Percentiles rank a stretch among this genome's conserved stretches.
Conservation (phyloP, 257 asterid species). For the Prunella vulgaris region DNA sequence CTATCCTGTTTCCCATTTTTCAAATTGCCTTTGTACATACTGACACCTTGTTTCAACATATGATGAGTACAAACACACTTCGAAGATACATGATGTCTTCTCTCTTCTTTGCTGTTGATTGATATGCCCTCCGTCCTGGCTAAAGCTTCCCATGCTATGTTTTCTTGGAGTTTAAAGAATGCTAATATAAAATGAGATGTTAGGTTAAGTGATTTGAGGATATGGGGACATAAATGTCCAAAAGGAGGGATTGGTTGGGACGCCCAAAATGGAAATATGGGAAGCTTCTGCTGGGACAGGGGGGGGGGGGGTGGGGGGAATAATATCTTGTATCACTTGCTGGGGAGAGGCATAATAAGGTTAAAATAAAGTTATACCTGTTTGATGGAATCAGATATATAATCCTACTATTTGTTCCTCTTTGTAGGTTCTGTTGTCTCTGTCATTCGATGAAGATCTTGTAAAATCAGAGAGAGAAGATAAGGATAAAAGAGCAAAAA, state of each 20-base stretch:
- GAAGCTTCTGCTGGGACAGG: not conserved
- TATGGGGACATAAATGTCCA: too few relatives aligned
- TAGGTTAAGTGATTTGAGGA: too few relatives aligned
- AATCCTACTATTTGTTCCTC: not conserved
- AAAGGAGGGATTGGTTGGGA: too few relatives aligned
- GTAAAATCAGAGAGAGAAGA: constrained; percentile 53
- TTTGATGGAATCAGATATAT: not conserved
- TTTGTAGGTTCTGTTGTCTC: constrained; percentile 60
- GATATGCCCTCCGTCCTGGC: not conserved
- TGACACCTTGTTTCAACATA: not conserved
- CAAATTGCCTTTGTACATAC: not conserved
- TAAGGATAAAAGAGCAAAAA: constrained; percentile 42
- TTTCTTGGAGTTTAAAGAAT: too few relatives aligned
- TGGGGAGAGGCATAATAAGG: not conserved
- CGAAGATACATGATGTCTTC: not conserved
- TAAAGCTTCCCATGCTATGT: too few relatives aligned
- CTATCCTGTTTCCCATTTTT: not conserved
- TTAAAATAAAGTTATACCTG: not conserved
- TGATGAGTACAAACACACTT: not conserved
- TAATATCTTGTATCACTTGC: not conserved
- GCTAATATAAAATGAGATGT: too few relatives aligned
- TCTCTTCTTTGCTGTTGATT: not conserved
- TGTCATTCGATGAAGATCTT: constrained; percentile 87
- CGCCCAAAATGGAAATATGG: too few relatives aligned
- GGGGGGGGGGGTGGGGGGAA: not conserved